Percentiles rank a stretch among this genome's conserved stretches.
These are phyloP conservation scores for Dioscorea dumetorum DNA, from an alignment of 106 monocot species.

Conservation along the genomic window DNA sequence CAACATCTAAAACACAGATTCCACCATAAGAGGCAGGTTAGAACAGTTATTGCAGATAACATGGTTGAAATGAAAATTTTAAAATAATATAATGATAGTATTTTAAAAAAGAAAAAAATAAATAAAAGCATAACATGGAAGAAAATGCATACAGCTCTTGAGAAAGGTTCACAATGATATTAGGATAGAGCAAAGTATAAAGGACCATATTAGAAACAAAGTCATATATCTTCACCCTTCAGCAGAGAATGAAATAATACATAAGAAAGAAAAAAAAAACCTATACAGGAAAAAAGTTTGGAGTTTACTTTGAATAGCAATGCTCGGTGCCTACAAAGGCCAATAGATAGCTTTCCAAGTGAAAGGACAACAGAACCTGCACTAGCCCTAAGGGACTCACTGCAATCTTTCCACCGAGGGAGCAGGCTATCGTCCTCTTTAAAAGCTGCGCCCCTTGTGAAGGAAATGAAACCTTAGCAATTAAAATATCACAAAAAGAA, in stretches of 20 bases:
- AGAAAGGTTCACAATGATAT: background rate
- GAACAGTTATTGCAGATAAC: background rate
- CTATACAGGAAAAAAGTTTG: background rate
- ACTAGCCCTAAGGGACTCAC: conserved; percentile 32
- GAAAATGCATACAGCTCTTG: background rate
- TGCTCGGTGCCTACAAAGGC: conserved; percentile 86
- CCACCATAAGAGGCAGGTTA: background rate
- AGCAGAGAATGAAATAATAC: too few species aligned
- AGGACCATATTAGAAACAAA: too few species aligned
- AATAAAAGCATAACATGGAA: background rate
- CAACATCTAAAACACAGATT: conserved; percentile 39
- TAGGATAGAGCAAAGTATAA: too few species aligned
- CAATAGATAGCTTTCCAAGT: conserved; percentile 67
- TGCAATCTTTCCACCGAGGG: conserved; percentile 54
- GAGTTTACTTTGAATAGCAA: conserved; percentile 78
- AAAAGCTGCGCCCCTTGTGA: conserved; percentile 66
- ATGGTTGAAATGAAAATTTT: too few species aligned
- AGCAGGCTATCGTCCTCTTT: conserved; percentile 53
- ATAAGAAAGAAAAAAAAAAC: too few species aligned
- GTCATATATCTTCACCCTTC: too few species aligned
- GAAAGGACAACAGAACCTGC: conserved; percentile 66
- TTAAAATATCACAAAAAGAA: background rate
- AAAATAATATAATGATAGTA: too few species aligned
- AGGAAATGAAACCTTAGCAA: conserved; percentile 15
- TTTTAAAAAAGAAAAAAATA: too few species aligned